Conservation (phyloP, 2,329 filamentous ascomycete genomes). For the Elsinoe necatrix region DNA sequence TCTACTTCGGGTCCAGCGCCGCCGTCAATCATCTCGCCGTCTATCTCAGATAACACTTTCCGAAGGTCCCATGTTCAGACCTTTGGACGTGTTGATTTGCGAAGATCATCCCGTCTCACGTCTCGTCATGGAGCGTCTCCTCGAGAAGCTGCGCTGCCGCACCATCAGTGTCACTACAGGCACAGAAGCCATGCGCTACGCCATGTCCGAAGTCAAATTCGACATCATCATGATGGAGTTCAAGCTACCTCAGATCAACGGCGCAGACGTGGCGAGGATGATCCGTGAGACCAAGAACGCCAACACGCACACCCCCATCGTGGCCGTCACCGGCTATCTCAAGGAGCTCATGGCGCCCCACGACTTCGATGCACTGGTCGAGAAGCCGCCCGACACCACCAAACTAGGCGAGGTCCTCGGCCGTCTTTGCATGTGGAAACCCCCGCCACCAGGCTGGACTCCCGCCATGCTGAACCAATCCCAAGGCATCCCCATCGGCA, state of each 20-base stretch:
- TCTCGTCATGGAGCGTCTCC: slow-evolving; percentile 96
- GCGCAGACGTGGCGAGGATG: slow-evolving; percentile 93
- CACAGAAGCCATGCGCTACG: slow-evolving; percentile 83
- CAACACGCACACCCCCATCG: slow-evolving; percentile 89
- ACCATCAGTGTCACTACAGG: slow-evolving; percentile 88
- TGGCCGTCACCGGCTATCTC: slow-evolving; percentile 94
- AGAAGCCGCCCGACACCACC: slow-evolving; percentile 89
- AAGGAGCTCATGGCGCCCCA: slow-evolving; percentile 93
- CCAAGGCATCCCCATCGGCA: slow-evolving; percentile 23
- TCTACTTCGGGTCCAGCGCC: slow-evolving; percentile 80
- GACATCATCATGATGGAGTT: slow-evolving; percentile 98
- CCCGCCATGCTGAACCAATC: slow-evolving; percentile 29
- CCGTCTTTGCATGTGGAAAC: slow-evolving; percentile 87
- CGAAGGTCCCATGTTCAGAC: slow-evolving; percentile 78
- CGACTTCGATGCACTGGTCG: slow-evolving; percentile 89
- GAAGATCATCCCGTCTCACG: slow-evolving; percentile 96
- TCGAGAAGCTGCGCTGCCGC: slow-evolving; percentile 90
- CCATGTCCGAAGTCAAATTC: slow-evolving; percentile 95
- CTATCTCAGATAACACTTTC: slow-evolving; percentile 83
- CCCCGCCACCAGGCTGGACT: slow-evolving; percentile 55
- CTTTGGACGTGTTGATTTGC: slow-evolving; percentile 88
- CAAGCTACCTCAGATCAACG: slow-evolving; percentile 88
- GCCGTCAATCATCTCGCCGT: slow-evolving; percentile 89
- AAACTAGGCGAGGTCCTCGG: slow-evolving; percentile 85
- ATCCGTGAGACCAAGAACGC: slow-evolving; percentile 93